phyloP scores from a whole-genome alignment of 371 early-diverging fungal species.

The Dinochytrium kinnereticum region DNA sequence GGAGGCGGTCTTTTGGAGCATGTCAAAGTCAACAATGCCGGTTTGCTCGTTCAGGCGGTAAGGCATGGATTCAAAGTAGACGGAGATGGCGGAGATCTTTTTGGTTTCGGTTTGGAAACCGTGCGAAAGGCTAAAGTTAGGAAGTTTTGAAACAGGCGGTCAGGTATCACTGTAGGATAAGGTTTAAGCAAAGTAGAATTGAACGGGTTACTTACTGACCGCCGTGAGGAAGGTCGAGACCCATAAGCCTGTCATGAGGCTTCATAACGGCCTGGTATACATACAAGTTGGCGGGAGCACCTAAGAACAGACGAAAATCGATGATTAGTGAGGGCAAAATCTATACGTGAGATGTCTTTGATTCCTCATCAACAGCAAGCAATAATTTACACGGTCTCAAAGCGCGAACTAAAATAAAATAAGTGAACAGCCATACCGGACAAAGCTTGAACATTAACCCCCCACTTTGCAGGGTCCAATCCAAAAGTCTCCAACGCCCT shows the following conservation, averaged over 20 bases:
- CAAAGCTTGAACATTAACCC: constrained; percentile 97
- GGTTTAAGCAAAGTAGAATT: not conserved
- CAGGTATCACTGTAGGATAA: too few species aligned
- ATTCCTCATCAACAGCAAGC: too few species aligned
- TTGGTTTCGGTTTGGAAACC: constrained; percentile 98
- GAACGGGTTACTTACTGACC: constrained; percentile 84
- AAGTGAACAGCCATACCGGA: constrained; percentile 69
- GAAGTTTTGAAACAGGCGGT: not conserved
- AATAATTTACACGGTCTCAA: not conserved
- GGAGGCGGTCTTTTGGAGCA: constrained; percentile 81
- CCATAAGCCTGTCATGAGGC: constrained; percentile 99
- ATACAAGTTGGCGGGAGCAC: constrained; percentile 97
- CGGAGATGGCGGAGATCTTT: constrained; percentile 97
- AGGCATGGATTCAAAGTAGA: constrained; percentile 98
- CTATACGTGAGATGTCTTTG: too few species aligned
- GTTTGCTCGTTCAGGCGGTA: constrained; percentile 92
- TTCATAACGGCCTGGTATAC: constrained; percentile 96
- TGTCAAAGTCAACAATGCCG: constrained; percentile 95
- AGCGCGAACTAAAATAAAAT: not conserved
- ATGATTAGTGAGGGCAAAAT: too few species aligned
- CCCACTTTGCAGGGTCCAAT: constrained; percentile 92
- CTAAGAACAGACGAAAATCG: too few species aligned
- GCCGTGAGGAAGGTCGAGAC: constrained; percentile 98
- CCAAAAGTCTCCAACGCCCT: constrained; percentile 95
- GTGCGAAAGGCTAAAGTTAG: constrained; percentile 91